Evolutionary conservation across 192 early-diverging fungal genomes (phyloP), one percentile per base, ranked within the genome.

Genomic region (Coemansia sp.): DNA sequence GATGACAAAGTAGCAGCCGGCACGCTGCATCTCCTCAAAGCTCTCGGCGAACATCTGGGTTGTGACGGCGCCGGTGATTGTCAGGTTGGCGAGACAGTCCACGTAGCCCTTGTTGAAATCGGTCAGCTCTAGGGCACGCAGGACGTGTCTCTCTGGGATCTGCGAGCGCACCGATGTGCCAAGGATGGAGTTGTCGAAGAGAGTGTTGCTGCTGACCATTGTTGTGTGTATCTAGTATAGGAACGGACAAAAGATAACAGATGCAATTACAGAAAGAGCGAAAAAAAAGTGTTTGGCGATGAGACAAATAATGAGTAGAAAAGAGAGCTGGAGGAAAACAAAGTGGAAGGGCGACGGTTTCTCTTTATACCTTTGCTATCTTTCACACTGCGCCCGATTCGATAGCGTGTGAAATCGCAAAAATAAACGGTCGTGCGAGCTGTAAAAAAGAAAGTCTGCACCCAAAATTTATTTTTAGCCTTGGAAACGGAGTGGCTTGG

Each of bases 121-220:
- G 0, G 7, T 6, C 4, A 1, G 5, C 34, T 3, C 13, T 36
- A 36, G 13, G 7, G 34, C 1, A 36, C 34, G 34, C 34, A 36
- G 69, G 6, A 77, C 56, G 73, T 92, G 92, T 42, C 87, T 90
- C 19, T 70, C 64, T 22, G 88, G 87, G 29, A 95, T 75, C 30
- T 72, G 58, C 6, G 67, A 76, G 44, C 74, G 81, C 8, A 90
- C 83, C 5, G 86, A 70, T 15, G 82, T 45, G 41, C 90, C 93
- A 69, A 95, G 92, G 53, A 92, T 82, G 25, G 57, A 50, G 66
- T 53, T 29, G 50, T 67, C 67, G 34, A 82, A 82, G 50, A 82
- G 67, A 3, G 67, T 53, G 56, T 72, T 72, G 66, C 64, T 75
- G 55, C 40, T 58, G 22, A 76, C 74, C 74, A 76, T 82, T 30